Base-by-base conservation (phyloP, 2,329 filamentous ascomycete species). In the Sporothrix pseudoabietina region DNA sequence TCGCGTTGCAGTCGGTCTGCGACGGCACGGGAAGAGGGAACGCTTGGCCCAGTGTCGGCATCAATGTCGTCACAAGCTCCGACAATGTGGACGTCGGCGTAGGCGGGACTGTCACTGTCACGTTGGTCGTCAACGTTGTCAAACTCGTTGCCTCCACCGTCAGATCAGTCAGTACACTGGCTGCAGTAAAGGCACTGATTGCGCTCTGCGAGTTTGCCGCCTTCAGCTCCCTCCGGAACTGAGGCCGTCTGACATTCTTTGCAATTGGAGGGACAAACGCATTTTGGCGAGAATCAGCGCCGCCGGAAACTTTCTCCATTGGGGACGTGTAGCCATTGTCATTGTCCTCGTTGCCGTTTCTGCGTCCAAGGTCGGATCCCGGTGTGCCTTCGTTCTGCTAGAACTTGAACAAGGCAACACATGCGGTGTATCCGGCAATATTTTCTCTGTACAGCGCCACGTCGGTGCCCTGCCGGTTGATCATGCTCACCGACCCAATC, bases 401-500 rank as follows among this genome's bases (percentile, higher is more conserved):
- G 54, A 71, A 75, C 54, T 74, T 75, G 71, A 79, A 79, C 22
- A 79, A 63, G 4, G 76, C 75, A 6, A 79, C 69, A 2, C 77
- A 77, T 41, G 77, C 76, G 1, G 76, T 77, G 30, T 76, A 78
- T 12, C 77, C 77, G 12, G 76, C 76, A 35, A 75, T 61, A 30
- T 78, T 77, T n/a, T 77, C 74, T 9, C 55, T 57, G 65, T 68
- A 78, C 5, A 73, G 19, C 9, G 76, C 76, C 52, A 78, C 76
- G 10, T 77, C 76, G 1, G 55, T 4, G 5, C 70, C 72, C n/a
- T 77, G 66, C 1, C 73, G 73, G 2, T 75, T 71, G 30, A 77
- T 74, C 76, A 77, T 76, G 70, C 73, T 74, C 3, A 75, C 73
- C 0, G 76, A 47, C 10, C 84, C 84, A 57, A 86, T 82, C 1